These are phyloP conservation scores for Dryas drummondii DNA, from an alignment of 306 rosid genomes.

Conservation along the genomic window DNA sequence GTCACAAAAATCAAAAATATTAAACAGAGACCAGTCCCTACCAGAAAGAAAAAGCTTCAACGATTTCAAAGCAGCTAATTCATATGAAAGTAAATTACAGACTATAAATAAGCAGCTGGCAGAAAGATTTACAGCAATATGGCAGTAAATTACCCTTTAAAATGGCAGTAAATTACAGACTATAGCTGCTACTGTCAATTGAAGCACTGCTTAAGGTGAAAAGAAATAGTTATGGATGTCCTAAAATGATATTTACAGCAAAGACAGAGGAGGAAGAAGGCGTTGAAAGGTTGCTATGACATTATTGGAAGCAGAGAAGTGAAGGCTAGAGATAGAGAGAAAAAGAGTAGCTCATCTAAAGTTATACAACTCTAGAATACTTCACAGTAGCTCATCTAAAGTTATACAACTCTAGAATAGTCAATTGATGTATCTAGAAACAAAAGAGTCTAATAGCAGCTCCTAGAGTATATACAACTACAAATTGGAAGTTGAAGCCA, in stretches of 20 bases:
- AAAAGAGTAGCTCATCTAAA: neutral
- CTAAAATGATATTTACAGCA: constrained; percentile 40
- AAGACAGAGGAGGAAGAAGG: neutral
- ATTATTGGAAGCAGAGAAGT: constrained; percentile 24
- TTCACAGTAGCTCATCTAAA: no score
- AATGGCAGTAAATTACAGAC: constrained; percentile 12
- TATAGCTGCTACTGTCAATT: constrained; percentile 9
- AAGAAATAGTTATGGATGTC: constrained; percentile 33
- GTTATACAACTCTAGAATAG: no score
- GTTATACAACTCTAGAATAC: no score
- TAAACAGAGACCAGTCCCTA: neutral
- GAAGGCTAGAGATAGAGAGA: constrained; percentile 13
- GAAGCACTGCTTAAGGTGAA: constrained; percentile 28
- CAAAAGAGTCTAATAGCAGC: no score
- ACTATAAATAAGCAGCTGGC: no score
- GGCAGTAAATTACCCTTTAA: constrained; percentile 5
- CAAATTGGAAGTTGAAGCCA: no score
- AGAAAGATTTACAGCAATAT: no score
- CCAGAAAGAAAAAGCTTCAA: constrained; percentile 9
- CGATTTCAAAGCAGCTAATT: neutral
- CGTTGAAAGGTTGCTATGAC: constrained; percentile 21
- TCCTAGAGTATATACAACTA: no score
- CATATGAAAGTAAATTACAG: no score
- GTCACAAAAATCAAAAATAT: constrained; percentile 9
- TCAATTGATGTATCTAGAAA: no score